Conservation (phyloP, 176 grass and related monocot genomes). For the Pontederia crassipes region DNA sequence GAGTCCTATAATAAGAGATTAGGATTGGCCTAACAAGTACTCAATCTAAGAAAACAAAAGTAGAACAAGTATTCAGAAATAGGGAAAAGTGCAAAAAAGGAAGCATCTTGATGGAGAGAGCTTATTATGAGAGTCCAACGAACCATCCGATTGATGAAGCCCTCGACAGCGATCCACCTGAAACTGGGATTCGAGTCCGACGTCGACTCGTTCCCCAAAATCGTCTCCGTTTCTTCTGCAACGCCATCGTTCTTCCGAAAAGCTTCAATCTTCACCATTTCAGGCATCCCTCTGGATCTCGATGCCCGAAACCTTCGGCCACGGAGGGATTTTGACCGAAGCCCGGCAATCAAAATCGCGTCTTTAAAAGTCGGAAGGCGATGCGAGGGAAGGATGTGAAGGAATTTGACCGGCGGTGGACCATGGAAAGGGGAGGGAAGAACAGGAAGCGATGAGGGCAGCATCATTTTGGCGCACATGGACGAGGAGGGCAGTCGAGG, state of each 20-base stretch:
- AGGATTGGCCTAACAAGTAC: not conserved
- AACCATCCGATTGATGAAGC: conserved; percentile 25
- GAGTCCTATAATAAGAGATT: no score
- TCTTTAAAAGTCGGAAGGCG: conserved; percentile 11
- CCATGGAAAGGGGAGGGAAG: not conserved
- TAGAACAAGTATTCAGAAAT: not conserved
- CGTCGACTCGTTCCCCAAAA: not conserved
- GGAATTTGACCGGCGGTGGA: not conserved
- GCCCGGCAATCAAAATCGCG: conserved; percentile 9
- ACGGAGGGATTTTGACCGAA: not conserved
- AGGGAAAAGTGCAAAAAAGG: not conserved
- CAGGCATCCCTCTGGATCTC: conserved; percentile 11
- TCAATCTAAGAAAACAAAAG: not conserved
- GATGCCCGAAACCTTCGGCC: conserved; percentile 10
- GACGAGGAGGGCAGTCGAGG: no score
- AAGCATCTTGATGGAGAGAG: not conserved
- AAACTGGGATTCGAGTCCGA: not conserved
- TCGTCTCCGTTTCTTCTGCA: conserved; percentile 15
- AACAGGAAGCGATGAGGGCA: not conserved
- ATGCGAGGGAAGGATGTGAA: not conserved
- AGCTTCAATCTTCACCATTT: conserved; percentile 13
- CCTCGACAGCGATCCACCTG: conserved; percentile 6
- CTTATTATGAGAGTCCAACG: not conserved
- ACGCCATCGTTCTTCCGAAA: not conserved
- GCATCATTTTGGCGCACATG: no score